These are phyloP conservation scores for Penicillium manginii DNA, from an alignment of 495 filamentous ascomycete species.

Conservation along the genomic window DNA sequence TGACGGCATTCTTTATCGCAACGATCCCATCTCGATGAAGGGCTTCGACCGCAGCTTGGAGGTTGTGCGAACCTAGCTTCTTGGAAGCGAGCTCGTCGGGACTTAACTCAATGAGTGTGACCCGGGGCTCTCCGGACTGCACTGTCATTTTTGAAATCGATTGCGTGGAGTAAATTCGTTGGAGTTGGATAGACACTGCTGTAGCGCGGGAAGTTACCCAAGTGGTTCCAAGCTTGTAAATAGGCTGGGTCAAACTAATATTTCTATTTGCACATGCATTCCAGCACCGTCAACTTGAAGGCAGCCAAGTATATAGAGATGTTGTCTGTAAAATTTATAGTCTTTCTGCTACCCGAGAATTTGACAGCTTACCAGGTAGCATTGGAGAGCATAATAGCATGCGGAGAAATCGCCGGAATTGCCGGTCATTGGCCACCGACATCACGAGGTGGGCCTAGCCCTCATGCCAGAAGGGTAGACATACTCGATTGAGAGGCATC, in stretches of 20 bases:
- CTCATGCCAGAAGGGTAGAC: background rate
- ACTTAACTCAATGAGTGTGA: conserved; percentile 22
- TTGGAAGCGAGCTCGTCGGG: conserved; percentile 22
- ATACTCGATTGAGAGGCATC: background rate
- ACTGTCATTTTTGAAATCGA: background rate
- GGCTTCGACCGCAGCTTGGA: conserved; percentile 51
- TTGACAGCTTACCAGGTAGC: no score
- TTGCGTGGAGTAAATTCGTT: background rate
- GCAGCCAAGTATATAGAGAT: no score
- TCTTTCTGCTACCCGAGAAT: no score
- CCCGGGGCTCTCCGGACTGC: background rate
- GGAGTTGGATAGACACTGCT: background rate
- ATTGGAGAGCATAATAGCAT: background rate
- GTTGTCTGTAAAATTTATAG: no score
- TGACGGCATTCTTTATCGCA: conserved; percentile 52
- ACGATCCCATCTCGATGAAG: conserved; percentile 57
- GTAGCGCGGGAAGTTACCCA: no score
- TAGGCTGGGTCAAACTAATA: no score
- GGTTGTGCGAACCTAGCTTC: conserved; percentile 40
- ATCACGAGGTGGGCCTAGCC: background rate
- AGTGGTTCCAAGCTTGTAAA: no score
- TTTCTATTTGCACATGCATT: no score
- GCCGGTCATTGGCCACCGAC: conserved; percentile 10
- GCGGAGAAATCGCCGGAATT: background rate
- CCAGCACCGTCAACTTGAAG: no score